Conservation (phyloP, 352 stramenopile species). For the Peronosclerospora sorghi region DNA sequence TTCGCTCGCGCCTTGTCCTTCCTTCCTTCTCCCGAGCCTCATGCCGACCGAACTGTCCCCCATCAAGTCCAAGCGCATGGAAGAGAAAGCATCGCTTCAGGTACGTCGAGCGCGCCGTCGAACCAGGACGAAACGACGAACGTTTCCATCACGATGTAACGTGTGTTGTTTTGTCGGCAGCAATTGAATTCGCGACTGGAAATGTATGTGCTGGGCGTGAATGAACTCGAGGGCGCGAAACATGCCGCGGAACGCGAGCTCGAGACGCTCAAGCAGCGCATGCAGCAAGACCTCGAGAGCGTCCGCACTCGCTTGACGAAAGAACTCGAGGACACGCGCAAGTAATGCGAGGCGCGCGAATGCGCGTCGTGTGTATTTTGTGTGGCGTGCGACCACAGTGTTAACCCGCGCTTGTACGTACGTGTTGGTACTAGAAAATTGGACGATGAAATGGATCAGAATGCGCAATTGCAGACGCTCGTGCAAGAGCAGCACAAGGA, state of each 20-base stretch:
- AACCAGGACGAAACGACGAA: background rate
- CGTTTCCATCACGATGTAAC: too few species aligned
- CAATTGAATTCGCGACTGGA: slow-evolving; percentile 72
- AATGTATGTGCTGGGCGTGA: slow-evolving; percentile 75
- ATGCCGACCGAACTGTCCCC: slow-evolving; percentile 59
- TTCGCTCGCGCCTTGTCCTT: background rate
- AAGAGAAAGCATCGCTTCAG: slow-evolving; percentile 76
- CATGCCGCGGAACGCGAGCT: slow-evolving; percentile 61
- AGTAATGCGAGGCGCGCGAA: slow-evolving; percentile 13
- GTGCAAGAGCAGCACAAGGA: slow-evolving; percentile 75
- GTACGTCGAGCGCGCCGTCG: slow-evolving; percentile 12
- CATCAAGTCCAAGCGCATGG: slow-evolving; percentile 78
- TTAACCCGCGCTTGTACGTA: too few species aligned
- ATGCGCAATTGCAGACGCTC: slow-evolving; percentile 53
- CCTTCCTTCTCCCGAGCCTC: background rate
- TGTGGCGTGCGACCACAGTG: too few species aligned
- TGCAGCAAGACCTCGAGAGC: slow-evolving; percentile 68
- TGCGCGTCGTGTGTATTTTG: background rate
- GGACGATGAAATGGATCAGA: slow-evolving; percentile 65
- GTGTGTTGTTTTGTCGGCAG: slow-evolving; percentile 13
- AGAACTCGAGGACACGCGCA: slow-evolving; percentile 72
- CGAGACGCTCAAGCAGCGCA: slow-evolving; percentile 67
- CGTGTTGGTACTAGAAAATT: slow-evolving; percentile 36
- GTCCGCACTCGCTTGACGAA: slow-evolving; percentile 42
- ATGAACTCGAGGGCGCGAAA: slow-evolving; percentile 73